phyloP scores from a whole-genome alignment of 164 flowering plant species.

The Magnolia changhungtana region DNA sequence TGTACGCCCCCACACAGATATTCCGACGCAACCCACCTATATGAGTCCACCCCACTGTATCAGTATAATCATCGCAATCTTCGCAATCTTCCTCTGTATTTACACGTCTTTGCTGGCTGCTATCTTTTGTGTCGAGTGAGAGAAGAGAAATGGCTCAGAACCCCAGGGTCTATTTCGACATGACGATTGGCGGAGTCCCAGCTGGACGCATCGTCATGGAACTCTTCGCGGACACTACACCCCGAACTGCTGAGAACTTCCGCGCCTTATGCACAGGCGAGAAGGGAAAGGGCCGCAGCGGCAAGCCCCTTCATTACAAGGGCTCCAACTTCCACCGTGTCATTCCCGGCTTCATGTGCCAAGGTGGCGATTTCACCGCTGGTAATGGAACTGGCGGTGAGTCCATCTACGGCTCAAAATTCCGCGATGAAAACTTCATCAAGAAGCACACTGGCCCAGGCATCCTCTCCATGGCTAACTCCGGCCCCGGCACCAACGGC shows the following conservation, averaged over 20 bases:
- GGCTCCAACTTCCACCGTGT: conserved; percentile 37
- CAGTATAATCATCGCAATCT: no score
- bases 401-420: conserved; percentile 44
- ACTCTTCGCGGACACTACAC: conserved; percentile 57
- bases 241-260: conserved; percentile 74
- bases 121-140: no score
- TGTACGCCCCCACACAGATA: neutral
- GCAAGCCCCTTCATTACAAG: conserved; percentile 38
- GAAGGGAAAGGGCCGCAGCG: conserved; percentile 39
- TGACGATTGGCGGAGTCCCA: conserved; percentile 53
- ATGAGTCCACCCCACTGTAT: no score
- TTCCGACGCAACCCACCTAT: no score
- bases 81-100: no score
- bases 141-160: conserved; percentile 29
- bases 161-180: conserved; percentile 80
- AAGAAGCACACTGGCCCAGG: conserved; percentile 50
- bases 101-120: no score
- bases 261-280: conserved; percentile 85
- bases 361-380: conserved; percentile 46
- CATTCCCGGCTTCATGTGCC: conserved; percentile 44
- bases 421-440: conserved; percentile 45
- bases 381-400: conserved; percentile 47
- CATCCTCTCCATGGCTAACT: conserved; percentile 46
- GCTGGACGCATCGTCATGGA: conserved; percentile 79
- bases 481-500: conserved; percentile 40